These are phyloP conservation scores for Marasmius sp. DNA, from an alignment of 1,284 basidiomycete species.

Conservation along the genomic window DNA sequence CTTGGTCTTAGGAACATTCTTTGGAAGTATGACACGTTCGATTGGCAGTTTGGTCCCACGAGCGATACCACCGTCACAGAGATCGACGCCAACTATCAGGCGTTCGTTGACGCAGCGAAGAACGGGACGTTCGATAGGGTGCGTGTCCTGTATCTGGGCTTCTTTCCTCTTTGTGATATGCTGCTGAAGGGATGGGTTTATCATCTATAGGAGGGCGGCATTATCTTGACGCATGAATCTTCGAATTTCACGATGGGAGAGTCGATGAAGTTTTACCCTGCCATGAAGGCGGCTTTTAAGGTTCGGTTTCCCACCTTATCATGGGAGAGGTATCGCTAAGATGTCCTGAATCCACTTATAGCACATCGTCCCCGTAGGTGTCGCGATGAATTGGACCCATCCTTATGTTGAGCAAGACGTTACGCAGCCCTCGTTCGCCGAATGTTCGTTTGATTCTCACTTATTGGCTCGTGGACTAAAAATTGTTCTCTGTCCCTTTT, in stretches of 20 bases:
- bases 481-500: no score
- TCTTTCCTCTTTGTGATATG: no score
- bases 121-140: constrained; percentile 16
- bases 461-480: not conserved
- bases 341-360: constrained; percentile 13
- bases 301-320: constrained; percentile 19
- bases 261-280: constrained; percentile 22
- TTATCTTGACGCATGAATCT: constrained; percentile 38
- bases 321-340: not conserved
- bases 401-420: constrained; percentile 47
- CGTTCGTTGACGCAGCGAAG: constrained; percentile 8
- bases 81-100: constrained; percentile 16
- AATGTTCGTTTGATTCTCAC: constrained; percentile 35
- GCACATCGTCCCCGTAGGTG: constrained; percentile 50
- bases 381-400: constrained; percentile 43
- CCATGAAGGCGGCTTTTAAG: constrained; percentile 40
- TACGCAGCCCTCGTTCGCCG: constrained; percentile 38
- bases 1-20: constrained; percentile 15
- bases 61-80: constrained; percentile 3
- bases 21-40: constrained; percentile 19
- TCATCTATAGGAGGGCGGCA: constrained; percentile 37
- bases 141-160: not conserved
- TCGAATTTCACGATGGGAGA: constrained; percentile 26
- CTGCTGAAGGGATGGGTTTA: not conserved
- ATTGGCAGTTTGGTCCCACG: constrained; percentile 6